Conservation (phyloP, 2,329 filamentous ascomycete species). For the Exophiala sp. region DNA sequence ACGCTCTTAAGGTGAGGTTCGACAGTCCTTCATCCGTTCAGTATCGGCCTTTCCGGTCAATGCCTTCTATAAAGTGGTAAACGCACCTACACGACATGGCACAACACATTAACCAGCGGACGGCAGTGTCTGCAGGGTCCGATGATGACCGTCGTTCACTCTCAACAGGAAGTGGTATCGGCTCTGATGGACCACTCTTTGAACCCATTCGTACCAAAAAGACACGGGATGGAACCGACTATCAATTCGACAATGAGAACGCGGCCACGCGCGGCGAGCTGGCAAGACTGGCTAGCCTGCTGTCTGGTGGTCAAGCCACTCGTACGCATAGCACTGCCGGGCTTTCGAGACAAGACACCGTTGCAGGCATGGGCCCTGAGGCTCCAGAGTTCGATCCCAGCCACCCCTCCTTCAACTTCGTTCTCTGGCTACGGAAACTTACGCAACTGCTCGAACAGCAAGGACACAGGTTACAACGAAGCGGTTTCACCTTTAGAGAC, state of each 20-base stretch:
- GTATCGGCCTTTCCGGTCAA: too few relatives aligned
- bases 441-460: conserved; percentile 19
- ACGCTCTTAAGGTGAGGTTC: too few relatives aligned
- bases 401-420: conserved; percentile 21
- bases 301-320: conserved; percentile 17
- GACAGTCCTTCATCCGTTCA: too few relatives aligned
- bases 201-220: conserved; percentile 23
- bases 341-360: conserved; percentile 20
- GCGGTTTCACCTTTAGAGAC: conserved; percentile 62
- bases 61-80: too few relatives aligned
- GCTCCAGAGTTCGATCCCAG: conserved; percentile 23
- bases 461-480: conserved; percentile 11
- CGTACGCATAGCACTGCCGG: conserved; percentile 4
- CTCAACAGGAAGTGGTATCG: not conserved
- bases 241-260: conserved; percentile 17
- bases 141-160: too few relatives aligned
- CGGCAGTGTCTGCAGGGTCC: too few relatives aligned
- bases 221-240: conserved; percentile 17
- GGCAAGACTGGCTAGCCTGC: conserved; percentile 17
- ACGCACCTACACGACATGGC: too few relatives aligned
- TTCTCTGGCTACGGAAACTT: conserved; percentile 22
- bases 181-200: conserved; percentile 19
- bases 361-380: conserved; percentile 20
- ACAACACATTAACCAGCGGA: too few relatives aligned
- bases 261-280: conserved; percentile 13